phyloP scores from a whole-genome alignment of 2,329 filamentous ascomycete species.

The Alternaria brassicicola region DNA sequence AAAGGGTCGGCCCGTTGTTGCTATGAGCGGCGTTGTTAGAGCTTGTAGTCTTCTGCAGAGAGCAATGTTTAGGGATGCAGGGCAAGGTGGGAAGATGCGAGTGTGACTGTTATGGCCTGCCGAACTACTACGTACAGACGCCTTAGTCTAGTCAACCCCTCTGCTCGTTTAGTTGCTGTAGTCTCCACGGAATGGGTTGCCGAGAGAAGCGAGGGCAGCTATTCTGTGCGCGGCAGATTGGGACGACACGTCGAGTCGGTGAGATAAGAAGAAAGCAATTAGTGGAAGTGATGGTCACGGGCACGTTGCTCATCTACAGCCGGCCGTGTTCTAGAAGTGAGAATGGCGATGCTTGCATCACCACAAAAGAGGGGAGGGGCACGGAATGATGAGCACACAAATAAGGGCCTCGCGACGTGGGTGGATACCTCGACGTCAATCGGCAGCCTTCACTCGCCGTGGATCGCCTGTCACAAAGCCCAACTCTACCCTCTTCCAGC shows the following conservation, averaged over 20 bases:
- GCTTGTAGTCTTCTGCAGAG: constrained; percentile 6
- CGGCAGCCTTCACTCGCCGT: constrained; percentile 29
- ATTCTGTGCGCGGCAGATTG: constrained; percentile 28
- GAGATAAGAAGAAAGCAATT: constrained; percentile 25
- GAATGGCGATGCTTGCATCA: constrained; percentile 27
- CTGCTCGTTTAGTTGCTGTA: constrained; percentile 29
- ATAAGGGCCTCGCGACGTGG: constrained; percentile 23
- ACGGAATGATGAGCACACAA: constrained; percentile 17
- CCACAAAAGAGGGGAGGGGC: constrained; percentile 12
- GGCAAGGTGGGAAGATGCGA: constrained; percentile 7
- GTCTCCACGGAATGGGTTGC: constrained; percentile 32
- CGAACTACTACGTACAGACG: constrained; percentile 10
- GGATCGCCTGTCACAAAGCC: constrained; percentile 24
- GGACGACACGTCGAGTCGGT: constrained; percentile 14
- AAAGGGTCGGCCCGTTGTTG: constrained; percentile 44
- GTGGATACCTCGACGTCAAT: constrained; percentile 43
- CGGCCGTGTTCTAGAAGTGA: constrained; percentile 23
- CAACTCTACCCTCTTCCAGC: constrained; percentile 14
- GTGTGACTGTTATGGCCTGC: constrained; percentile 9
- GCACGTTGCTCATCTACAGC: constrained; percentile 27
- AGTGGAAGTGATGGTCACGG: constrained; percentile 39
- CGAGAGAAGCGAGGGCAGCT: constrained; percentile 31
- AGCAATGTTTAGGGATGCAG: constrained; percentile 8
- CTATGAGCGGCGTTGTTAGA: constrained; percentile 24
- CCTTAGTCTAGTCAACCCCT: constrained; percentile 27